Percentiles rank a stretch among this genome's conserved stretches.
Evolutionary conservation across 768 basidiomycete species (phyloP).

Genomic region (Boletus patriciae): DNA sequence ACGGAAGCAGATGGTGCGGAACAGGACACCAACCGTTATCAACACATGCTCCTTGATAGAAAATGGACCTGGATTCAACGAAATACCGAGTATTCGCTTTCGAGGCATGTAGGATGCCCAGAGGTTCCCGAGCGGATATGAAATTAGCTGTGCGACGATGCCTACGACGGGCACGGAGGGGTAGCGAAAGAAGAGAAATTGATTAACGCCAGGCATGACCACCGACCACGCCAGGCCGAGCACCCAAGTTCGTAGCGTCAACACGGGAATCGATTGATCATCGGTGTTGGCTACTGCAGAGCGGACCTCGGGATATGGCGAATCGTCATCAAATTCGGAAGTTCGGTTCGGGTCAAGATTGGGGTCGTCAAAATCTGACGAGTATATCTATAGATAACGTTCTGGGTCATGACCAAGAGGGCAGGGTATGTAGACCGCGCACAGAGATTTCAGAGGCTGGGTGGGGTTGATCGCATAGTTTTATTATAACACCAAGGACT

Average conservation of each 20-base stretch:
- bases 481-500: neutral
- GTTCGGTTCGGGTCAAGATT: slow-evolving; percentile 23
- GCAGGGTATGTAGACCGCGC: slow-evolving; percentile 2
- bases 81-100: slow-evolving; percentile 55
- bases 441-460: slow-evolving; percentile 23
- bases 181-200: slow-evolving; percentile 77
- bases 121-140: slow-evolving; percentile 64
- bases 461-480: neutral
- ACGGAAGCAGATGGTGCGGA: slow-evolving; percentile 33
- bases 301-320: slow-evolving; percentile 71
- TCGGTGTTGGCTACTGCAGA: slow-evolving; percentile 72
- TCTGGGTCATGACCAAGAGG: neutral
- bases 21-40: slow-evolving; percentile 45
- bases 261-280: slow-evolving; percentile 59
- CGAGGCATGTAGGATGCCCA: slow-evolving; percentile 56
- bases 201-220: slow-evolving; percentile 64
- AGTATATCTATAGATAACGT: neutral
- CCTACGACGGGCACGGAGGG: slow-evolving; percentile 63
- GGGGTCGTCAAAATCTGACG: slow-evolving; percentile 24
- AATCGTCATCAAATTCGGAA: slow-evolving; percentile 51
- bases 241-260: slow-evolving; percentile 67
- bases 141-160: slow-evolving; percentile 69
- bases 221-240: slow-evolving; percentile 73
- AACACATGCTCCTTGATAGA: slow-evolving; percentile 76
- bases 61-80: slow-evolving; percentile 75